phyloP scores from a whole-genome alignment of 148 eudicot genomes.

The Heliosperma pusillum region DNA sequence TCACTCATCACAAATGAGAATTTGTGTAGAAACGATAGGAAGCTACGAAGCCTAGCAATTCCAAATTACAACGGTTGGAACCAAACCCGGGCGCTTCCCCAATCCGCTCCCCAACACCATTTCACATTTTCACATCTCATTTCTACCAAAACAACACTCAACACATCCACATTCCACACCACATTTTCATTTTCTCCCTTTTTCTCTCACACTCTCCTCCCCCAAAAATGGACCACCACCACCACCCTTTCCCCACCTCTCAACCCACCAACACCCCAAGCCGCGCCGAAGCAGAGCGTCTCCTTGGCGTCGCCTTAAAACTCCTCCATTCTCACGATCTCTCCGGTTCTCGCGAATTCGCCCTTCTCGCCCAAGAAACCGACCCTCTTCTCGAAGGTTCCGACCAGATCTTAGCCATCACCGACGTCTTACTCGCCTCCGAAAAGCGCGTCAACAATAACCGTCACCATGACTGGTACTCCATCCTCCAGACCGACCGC shows the following conservation, averaged over 20 bases:
- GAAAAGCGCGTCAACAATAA: conserved; percentile 47
- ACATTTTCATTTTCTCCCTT: background rate
- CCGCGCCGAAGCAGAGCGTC: conserved; percentile 61
- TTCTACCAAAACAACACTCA: too few relatives aligned
- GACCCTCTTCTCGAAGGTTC: conserved; percentile 70
- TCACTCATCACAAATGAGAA: too few relatives aligned
- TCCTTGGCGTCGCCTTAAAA: conserved; percentile 71
- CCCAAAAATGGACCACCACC: background rate
- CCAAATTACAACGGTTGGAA: too few relatives aligned
- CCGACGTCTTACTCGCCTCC: conserved; percentile 66
- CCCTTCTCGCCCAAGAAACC: conserved; percentile 76
- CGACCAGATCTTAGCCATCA: conserved; percentile 86
- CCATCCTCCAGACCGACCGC: conserved; percentile 53
- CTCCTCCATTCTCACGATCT: conserved; percentile 62
- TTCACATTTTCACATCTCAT: too few relatives aligned
- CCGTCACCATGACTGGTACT: conserved; percentile 60
- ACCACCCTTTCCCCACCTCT: background rate
- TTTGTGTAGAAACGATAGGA: too few relatives aligned
- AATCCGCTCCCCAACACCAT: too few relatives aligned
- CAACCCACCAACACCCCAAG: background rate
- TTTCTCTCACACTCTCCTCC: background rate
- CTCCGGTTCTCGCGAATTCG: conserved; percentile 66
- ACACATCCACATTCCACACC: too few relatives aligned
- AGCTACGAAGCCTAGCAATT: too few relatives aligned
- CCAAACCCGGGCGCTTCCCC: too few relatives aligned